Base-by-base conservation (phyloP, 306 rosid species). In the Fagus crenata region DNA sequence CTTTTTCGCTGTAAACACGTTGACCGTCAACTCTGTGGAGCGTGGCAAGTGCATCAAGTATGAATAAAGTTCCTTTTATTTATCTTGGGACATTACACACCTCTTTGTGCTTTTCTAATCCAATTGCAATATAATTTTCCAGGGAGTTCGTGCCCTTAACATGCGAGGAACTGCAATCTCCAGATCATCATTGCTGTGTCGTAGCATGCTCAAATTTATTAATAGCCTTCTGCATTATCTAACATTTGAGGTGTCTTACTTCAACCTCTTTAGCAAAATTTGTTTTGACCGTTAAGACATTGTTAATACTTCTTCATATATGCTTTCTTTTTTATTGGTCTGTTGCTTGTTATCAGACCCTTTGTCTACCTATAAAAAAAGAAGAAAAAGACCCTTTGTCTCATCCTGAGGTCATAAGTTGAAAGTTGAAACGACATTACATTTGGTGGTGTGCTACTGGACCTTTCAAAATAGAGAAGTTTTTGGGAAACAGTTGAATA, bases 1-100 rank as follows among this genome's bases (percentile, higher is more conserved):
- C 97, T 92, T 69, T 92, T 95, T 86, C 98, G 84, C 81, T 95
- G 96, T 77, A 95, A 95, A 80, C 96, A 95, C 33, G 98, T 95
- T 76, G 98, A 90, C 63, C 93, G 97, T 54, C 98, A 95, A 79
- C 95, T 95, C 54, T 90, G 98, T 79, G 94, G 95, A 82, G 98
- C 97, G 42, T 95, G 98, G 98, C 98, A 95, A 90, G 83, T 89
- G 58, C 97, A 94, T 88, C 98, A 94, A 83, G 98, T 95, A 89
- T 77, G 90, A 12, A 40, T 74, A 72, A 2, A 31, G 8, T 46
- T n/a, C 40, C 71, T 71, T 58, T 78, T 71, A 53, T 75, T 59
- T 68, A 72, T 35, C 54, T 73, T 76, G 22, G 41, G 68, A 64
- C 42, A 61, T 80, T 68, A 73, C 77, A 69, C 68, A 54, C 41